Base-by-base conservation (phyloP, 1,284 basidiomycete species). In the Leccinum solheimii region DNA sequence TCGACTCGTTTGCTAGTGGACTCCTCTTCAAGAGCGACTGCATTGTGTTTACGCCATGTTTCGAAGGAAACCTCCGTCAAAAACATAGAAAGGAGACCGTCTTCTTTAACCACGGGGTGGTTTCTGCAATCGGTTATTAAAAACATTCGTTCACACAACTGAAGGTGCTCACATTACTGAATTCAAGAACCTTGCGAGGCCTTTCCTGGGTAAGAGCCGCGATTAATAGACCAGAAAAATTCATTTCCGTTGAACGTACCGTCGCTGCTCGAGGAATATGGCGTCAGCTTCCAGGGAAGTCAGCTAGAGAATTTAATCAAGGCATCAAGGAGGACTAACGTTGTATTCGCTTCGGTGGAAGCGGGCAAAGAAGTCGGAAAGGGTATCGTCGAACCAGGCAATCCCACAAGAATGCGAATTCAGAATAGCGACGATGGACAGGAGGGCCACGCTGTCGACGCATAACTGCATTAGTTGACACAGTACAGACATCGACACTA, bases 311-410 rank as follows among this genome's bases (percentile, higher is more conserved):
- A 30, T 30, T 30, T 4, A 30, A 10, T 30, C 9, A 30, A 30
- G 30, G 30, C 30, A 27, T 36, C 56, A 16, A 59, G 57, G 30
- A 67, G 23, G 43, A 83, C 89, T 79, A 72, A 92, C 94, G 88
- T 73, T 92, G 91, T 63, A 97, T 82, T 52, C 93, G 85, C 75
- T 98, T 98, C 0, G 95, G 95, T 9, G 95, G 95, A 38, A 97
- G 78, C 2, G 86, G 79, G n/a, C 93, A 89, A 63, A 97, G 82
- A n/a, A 97, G 79, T 38, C 95, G 86, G 83, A 97, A 97, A 0
- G 95, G 95, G 79, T 98, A 94, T 56, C 86, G 81, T 65, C 86
- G 82, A 60, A 86, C 77, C 40, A 98, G 79, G 64, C 87, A 90
- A 62, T 96, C 93, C 84, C 92, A 90, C 23, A 98, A 79, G 77